Conservation (phyloP, 163 green algal species). For the Coccomyxa subellipsoidea region DNA sequence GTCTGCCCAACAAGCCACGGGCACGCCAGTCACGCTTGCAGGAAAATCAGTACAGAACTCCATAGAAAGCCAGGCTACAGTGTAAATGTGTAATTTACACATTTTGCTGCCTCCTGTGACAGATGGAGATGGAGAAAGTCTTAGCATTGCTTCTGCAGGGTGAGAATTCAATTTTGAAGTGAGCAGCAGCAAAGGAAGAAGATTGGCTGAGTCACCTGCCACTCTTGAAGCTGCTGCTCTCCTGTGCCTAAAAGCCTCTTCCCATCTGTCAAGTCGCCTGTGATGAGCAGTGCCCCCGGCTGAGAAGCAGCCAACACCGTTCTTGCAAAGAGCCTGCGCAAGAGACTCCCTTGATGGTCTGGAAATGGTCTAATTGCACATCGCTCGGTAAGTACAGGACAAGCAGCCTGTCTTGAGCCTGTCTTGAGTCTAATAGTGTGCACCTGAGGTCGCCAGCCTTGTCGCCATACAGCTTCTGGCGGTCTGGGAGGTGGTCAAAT, state of each 20-base stretch:
- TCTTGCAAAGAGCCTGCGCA: slow-evolving; percentile 23
- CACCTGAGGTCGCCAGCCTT: slow-evolving; percentile 46
- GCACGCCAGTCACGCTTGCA: too few relatives aligned
- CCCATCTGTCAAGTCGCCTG: slow-evolving; percentile 66
- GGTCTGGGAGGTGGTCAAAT: slow-evolving; percentile 13
- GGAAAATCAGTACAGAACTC: too few relatives aligned
- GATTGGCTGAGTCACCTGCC: slow-evolving; percentile 33
- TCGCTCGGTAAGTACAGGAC: too few relatives aligned
- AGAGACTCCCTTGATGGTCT: too few relatives aligned
- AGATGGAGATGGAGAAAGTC: too few relatives aligned
- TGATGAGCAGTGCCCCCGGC: slow-evolving; percentile 49
- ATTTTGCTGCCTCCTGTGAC: too few relatives aligned
- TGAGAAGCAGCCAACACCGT: slow-evolving; percentile 25
- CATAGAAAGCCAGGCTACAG: too few relatives aligned
- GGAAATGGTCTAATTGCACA: too few relatives aligned
- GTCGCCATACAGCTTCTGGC: slow-evolving; percentile 38
- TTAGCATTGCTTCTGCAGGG: background rate
- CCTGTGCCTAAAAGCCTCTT: slow-evolving; percentile 48
- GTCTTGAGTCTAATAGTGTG: background rate
- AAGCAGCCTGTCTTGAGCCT: too few relatives aligned
- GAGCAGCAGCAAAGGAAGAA: background rate
- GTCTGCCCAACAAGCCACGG: slow-evolving; percentile 10
- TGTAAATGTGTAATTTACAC: too few relatives aligned
- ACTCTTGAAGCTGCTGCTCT: slow-evolving; percentile 62
- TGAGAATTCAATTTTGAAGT: too few relatives aligned